A percentile compares a stretch with the other conserved stretches of the same genome.
phyloP scores from a whole-genome alignment of 2,329 filamentous ascomycete genomes.

The Beauveria asiatica region DNA sequence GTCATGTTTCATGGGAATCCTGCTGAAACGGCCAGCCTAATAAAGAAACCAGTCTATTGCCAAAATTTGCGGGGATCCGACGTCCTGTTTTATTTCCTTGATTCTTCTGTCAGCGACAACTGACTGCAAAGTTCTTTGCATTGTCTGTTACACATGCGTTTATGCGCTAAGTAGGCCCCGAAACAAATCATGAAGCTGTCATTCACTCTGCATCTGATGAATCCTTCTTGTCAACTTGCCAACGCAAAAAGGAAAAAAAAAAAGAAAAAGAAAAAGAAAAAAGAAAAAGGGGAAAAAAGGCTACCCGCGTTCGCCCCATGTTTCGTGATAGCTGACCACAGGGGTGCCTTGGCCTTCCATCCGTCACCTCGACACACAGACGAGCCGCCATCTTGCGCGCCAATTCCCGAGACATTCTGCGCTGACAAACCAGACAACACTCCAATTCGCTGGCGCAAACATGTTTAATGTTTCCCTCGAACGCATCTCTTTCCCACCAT shows the following conservation, averaged over 20 bases:
- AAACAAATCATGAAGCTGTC: not conserved
- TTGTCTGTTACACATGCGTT: too few relatives aligned
- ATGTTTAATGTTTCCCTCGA: too few relatives aligned
- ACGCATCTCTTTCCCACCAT: too few relatives aligned
- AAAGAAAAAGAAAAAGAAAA: not conserved
- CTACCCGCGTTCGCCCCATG: not conserved
- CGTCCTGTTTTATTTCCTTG: not conserved
- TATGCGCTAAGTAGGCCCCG: too few relatives aligned
- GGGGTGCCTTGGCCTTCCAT: not conserved
- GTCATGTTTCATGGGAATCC: constrained; percentile 3
- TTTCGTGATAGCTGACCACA: not conserved
- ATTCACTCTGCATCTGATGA: not conserved
- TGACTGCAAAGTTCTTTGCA: too few relatives aligned
- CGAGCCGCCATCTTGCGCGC: not conserved
- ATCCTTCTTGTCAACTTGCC: not conserved
- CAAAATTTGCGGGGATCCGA: not conserved
- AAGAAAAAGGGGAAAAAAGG: not conserved
- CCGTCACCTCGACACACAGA: not conserved
- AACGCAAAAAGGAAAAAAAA: not conserved
- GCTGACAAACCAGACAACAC: not conserved
- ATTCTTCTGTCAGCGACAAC: too few relatives aligned
- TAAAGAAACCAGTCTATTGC: not conserved
- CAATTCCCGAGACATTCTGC: not conserved
- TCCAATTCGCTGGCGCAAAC: not conserved
- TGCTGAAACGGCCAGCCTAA: not conserved